These are phyloP conservation scores for Aurifilum marmelostoma DNA, from an alignment of 2,329 filamentous ascomycete genomes.

Conservation along the genomic window DNA sequence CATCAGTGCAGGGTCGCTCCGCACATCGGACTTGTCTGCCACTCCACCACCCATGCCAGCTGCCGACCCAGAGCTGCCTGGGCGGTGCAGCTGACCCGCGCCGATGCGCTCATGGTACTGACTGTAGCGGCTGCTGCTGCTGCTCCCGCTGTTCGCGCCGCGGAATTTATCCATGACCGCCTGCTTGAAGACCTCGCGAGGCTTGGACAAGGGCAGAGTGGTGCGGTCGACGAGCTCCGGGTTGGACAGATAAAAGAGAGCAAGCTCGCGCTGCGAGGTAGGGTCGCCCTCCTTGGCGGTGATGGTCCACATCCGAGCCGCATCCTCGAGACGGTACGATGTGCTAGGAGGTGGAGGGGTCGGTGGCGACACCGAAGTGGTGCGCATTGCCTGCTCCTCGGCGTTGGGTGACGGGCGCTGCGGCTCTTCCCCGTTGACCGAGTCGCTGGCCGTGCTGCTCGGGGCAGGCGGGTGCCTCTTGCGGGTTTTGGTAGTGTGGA, in stretches of 20 bases:
- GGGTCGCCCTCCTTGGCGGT: constrained; percentile 90
- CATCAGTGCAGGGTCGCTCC: constrained; percentile 86
- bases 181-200: constrained; percentile 87
- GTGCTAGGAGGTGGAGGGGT: constrained; percentile 55
- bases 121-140: constrained; percentile 37
- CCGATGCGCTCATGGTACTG: constrained; percentile 33
- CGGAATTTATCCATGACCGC: constrained; percentile 76
- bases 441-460: constrained; percentile 34
- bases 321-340: constrained; percentile 75
- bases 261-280: constrained; percentile 88
- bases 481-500: constrained; percentile 64
- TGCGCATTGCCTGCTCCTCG: constrained; percentile 28
- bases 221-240: constrained; percentile 82
- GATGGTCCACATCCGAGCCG: constrained; percentile 87
- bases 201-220: constrained; percentile 80
- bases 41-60: constrained; percentile 34
- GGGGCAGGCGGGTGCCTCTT: constrained; percentile 40
- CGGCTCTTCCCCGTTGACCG: constrained; percentile 35
- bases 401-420: constrained; percentile 26
- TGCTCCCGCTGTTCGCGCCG: constrained; percentile 41
- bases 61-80: constrained; percentile 29
- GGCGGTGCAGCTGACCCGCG: constrained; percentile 27
- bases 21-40: constrained; percentile 45
- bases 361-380: constrained; percentile 42
- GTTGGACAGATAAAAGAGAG: constrained; percentile 89